Conservation (phyloP, 2,329 filamentous ascomycete species). For the Xylariaceae sp. region DNA sequence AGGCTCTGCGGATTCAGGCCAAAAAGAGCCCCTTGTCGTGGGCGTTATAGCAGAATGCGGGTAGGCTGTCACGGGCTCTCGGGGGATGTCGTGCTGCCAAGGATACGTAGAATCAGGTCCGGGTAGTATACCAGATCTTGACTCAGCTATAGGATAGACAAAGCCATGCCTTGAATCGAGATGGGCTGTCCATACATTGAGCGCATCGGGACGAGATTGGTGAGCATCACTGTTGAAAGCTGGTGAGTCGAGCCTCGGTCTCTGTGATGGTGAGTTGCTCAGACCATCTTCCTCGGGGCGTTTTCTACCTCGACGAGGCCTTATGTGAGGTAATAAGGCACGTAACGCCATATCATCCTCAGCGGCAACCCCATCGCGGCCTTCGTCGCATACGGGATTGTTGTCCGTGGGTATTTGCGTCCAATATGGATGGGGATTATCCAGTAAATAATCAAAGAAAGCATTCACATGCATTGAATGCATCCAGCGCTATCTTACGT, state of each 20-base stretch:
- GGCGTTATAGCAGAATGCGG: conserved; percentile 82
- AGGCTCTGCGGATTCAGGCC: conserved; percentile 67
- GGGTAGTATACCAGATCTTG: conserved; percentile 46
- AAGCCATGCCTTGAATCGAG: conserved; percentile 50
- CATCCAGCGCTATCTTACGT: conserved; percentile 77
- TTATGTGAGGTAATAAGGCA: conserved; percentile 80
- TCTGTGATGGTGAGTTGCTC: conserved; percentile 60
- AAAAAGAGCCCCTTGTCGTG: conserved; percentile 58
- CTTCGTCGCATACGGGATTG: conserved; percentile 67
- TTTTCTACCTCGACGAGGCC: conserved; percentile 66
- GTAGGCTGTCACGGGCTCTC: conserved; percentile 72
- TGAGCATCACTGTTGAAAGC: conserved; percentile 45
- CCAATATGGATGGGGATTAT: conserved; percentile 81
- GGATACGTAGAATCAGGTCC: conserved; percentile 46
- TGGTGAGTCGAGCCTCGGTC: conserved; percentile 63
- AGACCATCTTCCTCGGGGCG: conserved; percentile 68
- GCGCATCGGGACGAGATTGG: conserved; percentile 57
- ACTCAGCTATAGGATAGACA: conserved; percentile 47
- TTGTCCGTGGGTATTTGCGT: conserved; percentile 72
- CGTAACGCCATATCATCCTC: conserved; percentile 90
- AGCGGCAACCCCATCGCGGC: conserved; percentile 80
- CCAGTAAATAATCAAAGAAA: conserved; percentile 89
- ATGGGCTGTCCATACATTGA: conserved; percentile 58
- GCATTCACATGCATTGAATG: conserved; percentile 94
- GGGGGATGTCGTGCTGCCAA: conserved; percentile 59